Evolutionary conservation across 352 stramenopile genomes (phyloP), one percentile per base, ranked within the genome.

Genomic region (Phytophthora syringae): DNA sequence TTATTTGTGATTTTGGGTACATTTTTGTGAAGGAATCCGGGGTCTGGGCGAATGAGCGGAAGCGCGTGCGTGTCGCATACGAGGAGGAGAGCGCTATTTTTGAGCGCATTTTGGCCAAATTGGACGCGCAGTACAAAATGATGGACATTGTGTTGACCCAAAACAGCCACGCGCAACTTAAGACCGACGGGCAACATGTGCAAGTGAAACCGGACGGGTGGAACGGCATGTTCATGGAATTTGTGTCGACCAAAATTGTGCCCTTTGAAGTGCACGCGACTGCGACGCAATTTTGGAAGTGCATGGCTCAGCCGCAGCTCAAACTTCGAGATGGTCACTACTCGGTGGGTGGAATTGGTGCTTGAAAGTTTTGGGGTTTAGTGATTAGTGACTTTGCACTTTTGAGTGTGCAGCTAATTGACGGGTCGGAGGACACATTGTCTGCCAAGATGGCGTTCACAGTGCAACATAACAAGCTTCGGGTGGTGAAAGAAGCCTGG

Each of bases 321-420:
- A 54, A 74, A 5, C 54, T 77, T 16, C 57, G 58, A 30, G 69
- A 74, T 60, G 64, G 69, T 6, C 53, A 77, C 28, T 77, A 68
- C 28, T 77, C 69, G 50, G 69, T 77, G 15, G 20, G 67, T 65
- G n/a, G n/a, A n/a, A n/a, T n/a, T n/a, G n/a, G n/a, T n/a, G n/a
- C n/a, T n/a, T n/a, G n/a, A n/a, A n/a, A n/a, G n/a, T n/a, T n/a
- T n/a, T n/a, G n/a, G n/a, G 16, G 37, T 43, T 43, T 20, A n/a
- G 37, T 43, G 37, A 22, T 21, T 0, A 43, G 5, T 43, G 37
- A 43, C 5, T 2, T 13, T 43, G 6, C 21, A 2, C 21, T 43
- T 43, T 43, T 22, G 37, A 2, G 5, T 55, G 9, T 55, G 39
- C 22, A 78, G 67, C 16, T 76, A 21, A 28, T 64, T 47, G 63